Evolutionary conservation across 2,329 filamentous ascomycete species (phyloP), one percentile per base, ranked within the genome.

Genomic region (Fusarium hostae): DNA sequence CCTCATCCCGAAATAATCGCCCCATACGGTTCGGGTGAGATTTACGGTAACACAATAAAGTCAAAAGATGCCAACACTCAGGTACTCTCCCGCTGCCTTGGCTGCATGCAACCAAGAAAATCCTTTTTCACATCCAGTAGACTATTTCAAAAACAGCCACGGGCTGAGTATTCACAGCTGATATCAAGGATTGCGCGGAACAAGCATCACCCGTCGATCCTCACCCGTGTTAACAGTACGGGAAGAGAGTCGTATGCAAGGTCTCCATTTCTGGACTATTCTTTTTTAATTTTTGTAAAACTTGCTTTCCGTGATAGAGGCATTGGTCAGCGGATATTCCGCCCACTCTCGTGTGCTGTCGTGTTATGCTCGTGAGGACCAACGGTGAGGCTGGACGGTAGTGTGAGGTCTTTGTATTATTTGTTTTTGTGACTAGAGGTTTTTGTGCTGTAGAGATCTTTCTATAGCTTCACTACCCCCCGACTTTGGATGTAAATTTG

Each of bases 401-500:
- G 58, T 61, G 45, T 62, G 65, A 72, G 65, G 56, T 59, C 51
- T 63, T 60, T 57, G 59, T 54, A 56, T 47, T 56, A 32, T 61
- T 59, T 39, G 18, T 47, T 63, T 57, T 32, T 28, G 41, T 24
- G 45, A 45, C 39, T 34, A 47, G 43, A n/a, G 32, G 44, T 13
- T 39, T 50, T 24, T 15, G 22, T 51, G 26, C 22, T 34, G 18
- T 39, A 35, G 35, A 44, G 45, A 68, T 70, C 50, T 56, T 75
- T 56, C 75, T 76, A 76, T 76, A 76, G 75, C 73, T 74, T 74
- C 75, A 57, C 45, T 66, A 32, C 47, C 50, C 69, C 74, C 74
- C 72, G n/a, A 6, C 20, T 39, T 63, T n/a, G 32, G 24, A n/a
- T 8, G 18, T n/a, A n/a, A n/a, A n/a, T n/a, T n/a, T n/a, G 39